phyloP scores from a whole-genome alignment of 495 filamentous ascomycete genomes.

The Acidomyces sp. region DNA sequence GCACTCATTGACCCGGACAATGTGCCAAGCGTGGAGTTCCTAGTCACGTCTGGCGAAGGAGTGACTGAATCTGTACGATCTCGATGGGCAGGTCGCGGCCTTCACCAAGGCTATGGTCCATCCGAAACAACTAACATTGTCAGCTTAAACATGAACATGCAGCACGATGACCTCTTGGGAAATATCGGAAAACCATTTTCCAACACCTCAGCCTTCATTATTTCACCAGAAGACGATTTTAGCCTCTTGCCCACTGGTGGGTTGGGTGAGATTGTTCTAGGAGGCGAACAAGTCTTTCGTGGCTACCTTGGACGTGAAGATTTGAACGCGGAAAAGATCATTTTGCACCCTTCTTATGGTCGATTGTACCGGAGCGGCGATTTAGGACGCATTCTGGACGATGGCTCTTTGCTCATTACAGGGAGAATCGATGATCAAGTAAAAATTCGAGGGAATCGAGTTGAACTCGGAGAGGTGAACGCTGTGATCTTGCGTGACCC shows the following conservation, averaged over 20 bases:
- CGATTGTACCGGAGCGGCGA: conserved; percentile 70
- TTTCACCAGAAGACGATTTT: conserved; percentile 32
- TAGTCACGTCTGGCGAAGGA: conserved; percentile 59
- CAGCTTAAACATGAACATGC: conserved; percentile 42
- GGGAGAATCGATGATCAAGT: conserved; percentile 74
- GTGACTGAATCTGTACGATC: conserved; percentile 52
- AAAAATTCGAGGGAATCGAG: conserved; percentile 59
- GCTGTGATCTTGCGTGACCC: conserved; percentile 34
- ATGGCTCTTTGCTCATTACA: conserved; percentile 57
- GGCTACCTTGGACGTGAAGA: conserved; percentile 52
- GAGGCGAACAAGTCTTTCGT: conserved; percentile 61
- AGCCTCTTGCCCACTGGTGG: conserved; percentile 48
- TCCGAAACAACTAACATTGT: conserved; percentile 66
- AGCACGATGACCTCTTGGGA: conserved; percentile 34
- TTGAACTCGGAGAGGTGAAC: conserved; percentile 49
- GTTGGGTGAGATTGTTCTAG: conserved; percentile 68
- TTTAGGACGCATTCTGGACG: conserved; percentile 53
- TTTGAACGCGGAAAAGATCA: conserved; percentile 45
- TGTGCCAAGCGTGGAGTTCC: conserved; percentile 50
- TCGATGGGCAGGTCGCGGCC: conserved; percentile 49
- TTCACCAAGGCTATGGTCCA: conserved; percentile 63
- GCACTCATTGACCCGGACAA: conserved; percentile 47
- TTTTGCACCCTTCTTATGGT: conserved; percentile 52
- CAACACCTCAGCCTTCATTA: conserved; percentile 60
- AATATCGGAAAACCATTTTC: conserved; percentile 52